A percentile compares a stretch with the other conserved stretches of the same genome.
phyloP scores from a whole-genome alignment of 768 basidiomycete genomes.

The Xerocomellus amylosporus region DNA sequence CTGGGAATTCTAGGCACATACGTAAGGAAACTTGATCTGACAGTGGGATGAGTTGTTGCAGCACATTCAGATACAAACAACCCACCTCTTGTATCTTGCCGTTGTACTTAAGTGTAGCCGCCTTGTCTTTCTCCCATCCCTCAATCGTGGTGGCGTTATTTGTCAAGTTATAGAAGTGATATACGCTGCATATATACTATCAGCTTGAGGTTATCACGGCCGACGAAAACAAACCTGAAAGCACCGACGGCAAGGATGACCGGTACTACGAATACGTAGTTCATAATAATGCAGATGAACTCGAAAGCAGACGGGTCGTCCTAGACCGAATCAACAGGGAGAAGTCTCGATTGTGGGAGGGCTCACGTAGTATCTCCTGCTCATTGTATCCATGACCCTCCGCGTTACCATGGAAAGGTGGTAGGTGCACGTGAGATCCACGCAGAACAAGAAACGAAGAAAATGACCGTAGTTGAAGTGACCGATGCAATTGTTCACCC shows the following conservation, averaged over 20 bases:
- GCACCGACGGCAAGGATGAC: constrained; percentile 84
- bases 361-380: constrained; percentile 52
- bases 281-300: constrained; percentile 82
- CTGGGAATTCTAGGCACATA: constrained; percentile 35
- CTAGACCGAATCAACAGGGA: constrained; percentile 37
- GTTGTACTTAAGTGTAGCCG: constrained; percentile 74
- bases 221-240: constrained; percentile 62
- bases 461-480: constrained; percentile 88
- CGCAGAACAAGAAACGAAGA: constrained; percentile 88
- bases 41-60: constrained; percentile 1
- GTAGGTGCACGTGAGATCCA: constrained; percentile 86
- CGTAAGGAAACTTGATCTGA: constrained; percentile 92
- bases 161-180: constrained; percentile 76
- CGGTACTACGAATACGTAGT: constrained; percentile 81
- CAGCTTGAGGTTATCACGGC: constrained; percentile 7
- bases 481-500: constrained; percentile 94
- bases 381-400: constrained; percentile 52
- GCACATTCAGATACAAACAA: background rate
- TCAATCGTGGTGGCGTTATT: constrained; percentile 95
- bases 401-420: constrained; percentile 80
- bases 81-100: constrained; percentile 81
- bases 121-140: constrained; percentile 97
- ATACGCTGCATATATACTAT: constrained; percentile 54
- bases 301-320: constrained; percentile 65
- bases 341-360: background rate